Conservation (phyloP, 208 protist species). For the Trypanosoma vivax region DNA sequence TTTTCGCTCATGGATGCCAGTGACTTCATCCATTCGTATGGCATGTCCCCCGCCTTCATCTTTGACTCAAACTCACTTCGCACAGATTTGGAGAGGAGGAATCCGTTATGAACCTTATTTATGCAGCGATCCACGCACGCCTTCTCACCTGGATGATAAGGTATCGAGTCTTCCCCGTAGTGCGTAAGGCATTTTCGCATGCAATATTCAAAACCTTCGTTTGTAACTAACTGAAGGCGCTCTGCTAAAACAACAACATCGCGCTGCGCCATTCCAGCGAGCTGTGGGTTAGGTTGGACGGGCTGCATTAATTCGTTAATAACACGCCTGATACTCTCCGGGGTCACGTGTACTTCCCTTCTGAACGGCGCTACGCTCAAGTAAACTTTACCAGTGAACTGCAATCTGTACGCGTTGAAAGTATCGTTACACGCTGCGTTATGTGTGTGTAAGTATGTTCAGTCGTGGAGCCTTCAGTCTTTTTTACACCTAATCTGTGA, state of each 20-base stretch:
- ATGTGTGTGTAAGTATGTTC: no score
- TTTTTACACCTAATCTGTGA: no score
- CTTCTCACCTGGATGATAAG: slow-evolving; percentile 75
- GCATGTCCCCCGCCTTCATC: slow-evolving; percentile 54
- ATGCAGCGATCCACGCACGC: slow-evolving; percentile 70
- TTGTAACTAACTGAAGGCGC: slow-evolving; percentile 41
- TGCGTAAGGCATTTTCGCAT: slow-evolving; percentile 55
- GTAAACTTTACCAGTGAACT: no score
- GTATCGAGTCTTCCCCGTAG: slow-evolving; percentile 74
- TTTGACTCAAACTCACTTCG: slow-evolving; percentile 66
- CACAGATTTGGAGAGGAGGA: slow-evolving; percentile 47
- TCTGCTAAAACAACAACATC: slow-evolving; percentile 66
- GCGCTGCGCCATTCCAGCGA: slow-evolving; percentile 45
- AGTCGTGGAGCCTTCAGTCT: no score
- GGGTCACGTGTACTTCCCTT: no score
- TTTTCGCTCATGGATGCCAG: slow-evolving; percentile 8
- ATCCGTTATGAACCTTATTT: slow-evolving; percentile 52
- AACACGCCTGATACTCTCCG: no score
- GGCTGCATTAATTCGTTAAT: slow-evolving; percentile 41
- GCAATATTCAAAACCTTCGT: slow-evolving; percentile 67
- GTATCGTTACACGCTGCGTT: no score
- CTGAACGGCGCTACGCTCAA: no score
- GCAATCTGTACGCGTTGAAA: no score
- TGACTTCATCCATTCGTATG: slow-evolving; percentile 79
- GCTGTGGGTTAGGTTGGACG: slow-evolving; percentile 37